These are phyloP conservation scores for Lachnellula arida DNA, from an alignment of 2,329 filamentous ascomycete species.

Conservation along the genomic window DNA sequence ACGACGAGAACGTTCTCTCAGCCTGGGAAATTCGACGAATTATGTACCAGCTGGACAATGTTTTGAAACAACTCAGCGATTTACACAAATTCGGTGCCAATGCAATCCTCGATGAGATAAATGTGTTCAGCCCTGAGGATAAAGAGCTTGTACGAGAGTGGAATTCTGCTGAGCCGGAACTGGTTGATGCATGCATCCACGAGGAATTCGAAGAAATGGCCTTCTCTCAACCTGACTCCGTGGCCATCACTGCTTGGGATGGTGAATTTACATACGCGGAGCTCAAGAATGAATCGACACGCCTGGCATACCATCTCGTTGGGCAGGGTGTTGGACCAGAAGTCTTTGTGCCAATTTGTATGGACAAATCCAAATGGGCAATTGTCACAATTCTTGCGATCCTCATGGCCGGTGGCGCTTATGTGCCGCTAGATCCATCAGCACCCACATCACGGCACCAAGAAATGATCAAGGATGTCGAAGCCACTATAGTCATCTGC, in stretches of 20 bases:
- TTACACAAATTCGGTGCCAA: neutral
- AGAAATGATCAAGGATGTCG: slow-evolving; percentile 12
- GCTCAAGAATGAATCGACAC: slow-evolving; percentile 13
- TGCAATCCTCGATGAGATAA: neutral
- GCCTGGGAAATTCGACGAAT: slow-evolving; percentile 5
- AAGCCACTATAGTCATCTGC: slow-evolving; percentile 9
- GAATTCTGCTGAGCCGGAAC: neutral
- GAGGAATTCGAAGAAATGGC: slow-evolving; percentile 14
- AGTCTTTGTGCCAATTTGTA: slow-evolving; percentile 24
- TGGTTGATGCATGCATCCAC: slow-evolving; percentile 18
- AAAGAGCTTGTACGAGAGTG: slow-evolving; percentile 1
- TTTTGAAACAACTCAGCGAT: slow-evolving; percentile 16
- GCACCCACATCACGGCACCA: slow-evolving; percentile 24
- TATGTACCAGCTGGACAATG: slow-evolving; percentile 8
- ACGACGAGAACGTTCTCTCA: slow-evolving; percentile 7
- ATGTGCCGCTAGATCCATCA: slow-evolving; percentile 30
- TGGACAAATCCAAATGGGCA: slow-evolving; percentile 29
- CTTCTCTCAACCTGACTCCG: slow-evolving; percentile 10
- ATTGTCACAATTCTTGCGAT: slow-evolving; percentile 28
- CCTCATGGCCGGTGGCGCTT: slow-evolving; percentile 28
- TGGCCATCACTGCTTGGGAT: slow-evolving; percentile 22
- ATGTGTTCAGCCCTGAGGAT: slow-evolving; percentile 4
- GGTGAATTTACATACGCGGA: slow-evolving; percentile 20
- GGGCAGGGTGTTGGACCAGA: slow-evolving; percentile 14
- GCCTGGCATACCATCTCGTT: slow-evolving; percentile 13